Evolutionary conservation across 2,329 filamentous ascomycete species (phyloP).

Genomic region (Cercospora nicotianae): DNA sequence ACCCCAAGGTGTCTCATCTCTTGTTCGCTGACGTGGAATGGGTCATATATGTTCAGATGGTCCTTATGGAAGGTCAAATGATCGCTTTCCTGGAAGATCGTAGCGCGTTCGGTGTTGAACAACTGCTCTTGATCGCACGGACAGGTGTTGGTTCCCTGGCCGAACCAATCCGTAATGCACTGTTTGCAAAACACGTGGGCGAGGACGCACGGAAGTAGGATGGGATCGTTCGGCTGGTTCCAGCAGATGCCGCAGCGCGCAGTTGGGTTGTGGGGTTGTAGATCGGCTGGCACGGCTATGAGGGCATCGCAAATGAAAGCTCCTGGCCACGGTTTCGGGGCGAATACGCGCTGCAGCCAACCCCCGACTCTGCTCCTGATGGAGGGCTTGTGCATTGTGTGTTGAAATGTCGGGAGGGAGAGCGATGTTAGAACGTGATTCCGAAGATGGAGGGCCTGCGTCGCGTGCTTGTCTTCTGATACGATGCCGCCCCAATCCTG

Average conservation of each 20-base stretch:
- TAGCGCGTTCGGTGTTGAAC: background rate
- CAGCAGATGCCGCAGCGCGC: background rate
- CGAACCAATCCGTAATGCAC: background rate
- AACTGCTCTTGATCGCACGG: background rate
- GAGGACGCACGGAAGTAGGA: background rate
- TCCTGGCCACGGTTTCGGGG: too few species aligned
- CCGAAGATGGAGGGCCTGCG: too few species aligned
- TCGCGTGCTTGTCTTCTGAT: too few species aligned
- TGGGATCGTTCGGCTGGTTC: background rate
- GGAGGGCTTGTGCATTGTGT: too few species aligned
- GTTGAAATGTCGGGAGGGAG: too few species aligned
- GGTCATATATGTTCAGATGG: background rate
- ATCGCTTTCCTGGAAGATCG: background rate
- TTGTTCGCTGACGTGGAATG: too few species aligned
- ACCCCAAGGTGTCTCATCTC: too few species aligned
- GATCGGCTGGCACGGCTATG: background rate
- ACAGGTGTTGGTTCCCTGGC: background rate
- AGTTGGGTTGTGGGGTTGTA: too few species aligned
- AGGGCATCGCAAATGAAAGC: background rate
- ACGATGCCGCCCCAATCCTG: too few species aligned
- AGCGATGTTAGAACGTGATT: too few species aligned
- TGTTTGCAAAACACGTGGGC: background rate
- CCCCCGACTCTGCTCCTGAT: too few species aligned
- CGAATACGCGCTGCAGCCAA: too few species aligned
- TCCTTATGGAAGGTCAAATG: background rate